Percentiles rank a stretch among this genome's conserved stretches.
These are phyloP conservation scores for Suillus subluteus DNA, from an alignment of 768 basidiomycete genomes.

Conservation along the genomic window DNA sequence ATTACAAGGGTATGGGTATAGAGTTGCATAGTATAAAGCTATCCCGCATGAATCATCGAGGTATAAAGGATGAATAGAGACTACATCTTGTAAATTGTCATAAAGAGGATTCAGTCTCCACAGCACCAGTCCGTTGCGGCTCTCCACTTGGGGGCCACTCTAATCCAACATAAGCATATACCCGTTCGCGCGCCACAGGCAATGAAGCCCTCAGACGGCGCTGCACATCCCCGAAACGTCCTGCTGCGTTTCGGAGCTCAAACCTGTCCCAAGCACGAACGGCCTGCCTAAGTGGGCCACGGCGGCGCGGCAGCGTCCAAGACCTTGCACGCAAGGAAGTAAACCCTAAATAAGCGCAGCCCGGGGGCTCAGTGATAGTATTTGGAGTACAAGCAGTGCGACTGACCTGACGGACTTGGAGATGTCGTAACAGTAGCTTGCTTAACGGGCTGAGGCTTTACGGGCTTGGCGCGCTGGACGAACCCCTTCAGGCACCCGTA, in stretches of 20 bases:
- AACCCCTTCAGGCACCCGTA: constrained; percentile 52
- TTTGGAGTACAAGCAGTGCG: background rate
- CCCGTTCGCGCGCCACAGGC: constrained; percentile 27
- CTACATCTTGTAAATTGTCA: background rate
- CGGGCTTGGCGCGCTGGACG: constrained; percentile 32
- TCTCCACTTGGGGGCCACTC: background rate
- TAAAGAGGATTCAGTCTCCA: background rate
- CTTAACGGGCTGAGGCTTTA: constrained; percentile 13
- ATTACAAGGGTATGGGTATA: constrained; percentile 1
- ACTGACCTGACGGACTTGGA: constrained; percentile 17
- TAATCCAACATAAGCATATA: constrained; percentile 37
- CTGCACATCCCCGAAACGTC: constrained; percentile 31
- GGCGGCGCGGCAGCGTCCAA: constrained; percentile 29
- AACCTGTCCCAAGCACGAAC: constrained; percentile 35
- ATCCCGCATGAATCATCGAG: background rate
- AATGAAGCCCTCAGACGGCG: constrained; percentile 33
- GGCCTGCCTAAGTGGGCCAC: constrained; percentile 30
- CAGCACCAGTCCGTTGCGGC: background rate
- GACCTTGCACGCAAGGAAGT: constrained; percentile 18
- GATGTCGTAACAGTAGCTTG: background rate
- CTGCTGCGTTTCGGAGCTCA: constrained; percentile 27
- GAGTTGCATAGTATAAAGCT: background rate
- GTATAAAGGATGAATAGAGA: background rate
- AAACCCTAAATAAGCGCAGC: constrained; percentile 6
- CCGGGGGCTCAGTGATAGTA: background rate